A percentile compares a stretch with the other conserved stretches of the same genome.
phyloP scores from a whole-genome alignment of 805 yeast genomes.

The Yarrowia osloensis region DNA sequence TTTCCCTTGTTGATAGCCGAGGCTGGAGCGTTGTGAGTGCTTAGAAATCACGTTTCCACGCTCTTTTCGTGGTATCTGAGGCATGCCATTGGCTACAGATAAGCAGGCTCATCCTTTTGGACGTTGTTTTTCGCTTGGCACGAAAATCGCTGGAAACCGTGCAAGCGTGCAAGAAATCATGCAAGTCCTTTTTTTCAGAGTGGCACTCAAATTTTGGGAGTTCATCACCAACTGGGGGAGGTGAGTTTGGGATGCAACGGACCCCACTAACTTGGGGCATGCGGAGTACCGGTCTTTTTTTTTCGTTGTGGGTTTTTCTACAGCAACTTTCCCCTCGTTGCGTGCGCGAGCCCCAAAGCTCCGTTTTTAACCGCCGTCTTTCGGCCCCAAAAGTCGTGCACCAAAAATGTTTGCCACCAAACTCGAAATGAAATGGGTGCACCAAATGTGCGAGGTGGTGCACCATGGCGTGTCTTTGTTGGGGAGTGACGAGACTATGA shows the following conservation, averaged over 20 bases:
- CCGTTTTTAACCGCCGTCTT: constrained; percentile 1
- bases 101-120: background rate
- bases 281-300: background rate
- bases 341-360: background rate
- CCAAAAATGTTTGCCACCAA: constrained; percentile 6
- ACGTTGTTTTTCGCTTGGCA: constrained; percentile 4
- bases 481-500: too few relatives aligned
- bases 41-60: constrained; percentile 4
- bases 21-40: background rate
- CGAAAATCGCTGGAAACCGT: background rate
- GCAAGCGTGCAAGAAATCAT: background rate
- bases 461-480: background rate
- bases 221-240: background rate
- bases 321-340: background rate
- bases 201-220: too few relatives aligned
- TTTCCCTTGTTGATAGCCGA: constrained; percentile 19
- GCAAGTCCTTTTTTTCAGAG: too few relatives aligned
- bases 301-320: background rate
- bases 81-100: background rate
- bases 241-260: constrained; percentile 8
- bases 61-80: background rate
- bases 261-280: background rate
- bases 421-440: constrained; percentile 7
- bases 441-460: background rate
- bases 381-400: background rate